Base-by-base conservation (phyloP, 2,329 filamentous ascomycete genomes). In the Akanthomyces uredinophilus region DNA sequence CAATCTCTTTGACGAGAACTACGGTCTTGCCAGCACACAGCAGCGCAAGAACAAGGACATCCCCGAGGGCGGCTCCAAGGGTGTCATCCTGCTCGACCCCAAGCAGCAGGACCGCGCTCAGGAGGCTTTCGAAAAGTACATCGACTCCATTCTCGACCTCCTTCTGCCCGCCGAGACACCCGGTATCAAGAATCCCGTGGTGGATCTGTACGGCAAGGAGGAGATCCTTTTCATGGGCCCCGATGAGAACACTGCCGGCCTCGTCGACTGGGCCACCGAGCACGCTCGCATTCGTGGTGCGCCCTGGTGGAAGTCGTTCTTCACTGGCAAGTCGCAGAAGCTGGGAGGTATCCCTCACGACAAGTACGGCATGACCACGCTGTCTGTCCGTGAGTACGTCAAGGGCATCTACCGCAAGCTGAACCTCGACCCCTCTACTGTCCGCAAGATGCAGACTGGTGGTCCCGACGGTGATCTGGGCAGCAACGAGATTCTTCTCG, bases 11-110 rank as follows among this genome's bases (percentile, higher is more conserved):
- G 95, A 99, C 69, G 95, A 99, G 80, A 99, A 99, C 78, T 99
- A 99, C 78, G 96, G 95, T 66, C 85, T 99, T 64, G 94, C 95
- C 67, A 98, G 96, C 77, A 99, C 95, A 0, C 95, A 99, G 78
- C 95, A 99, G 79, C 91, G 95, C 72, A 99, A 99, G 85, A 99
- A 99, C 84, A 99, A 99, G 82, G 95, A 99, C 71, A 99, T 99
- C 58, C 95, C 95, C 3, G 95, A 99, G 79, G 95, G 95, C 66
- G 95, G 95, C 61, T 96, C 94, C 70, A 99, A 99, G 81, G 95
- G 95, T 79, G 95, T 99, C 63, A 94, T 99, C 64, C 84, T 99
- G 52, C 86, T 99, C 46, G 94, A 99, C 75, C 87, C 91, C 65
- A 89, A 93, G 73, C 92, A 97, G 77, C 95, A 99, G 77, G 92